phyloP scores from a whole-genome alignment of 306 rosid species.

The Cajanus cajan region DNA sequence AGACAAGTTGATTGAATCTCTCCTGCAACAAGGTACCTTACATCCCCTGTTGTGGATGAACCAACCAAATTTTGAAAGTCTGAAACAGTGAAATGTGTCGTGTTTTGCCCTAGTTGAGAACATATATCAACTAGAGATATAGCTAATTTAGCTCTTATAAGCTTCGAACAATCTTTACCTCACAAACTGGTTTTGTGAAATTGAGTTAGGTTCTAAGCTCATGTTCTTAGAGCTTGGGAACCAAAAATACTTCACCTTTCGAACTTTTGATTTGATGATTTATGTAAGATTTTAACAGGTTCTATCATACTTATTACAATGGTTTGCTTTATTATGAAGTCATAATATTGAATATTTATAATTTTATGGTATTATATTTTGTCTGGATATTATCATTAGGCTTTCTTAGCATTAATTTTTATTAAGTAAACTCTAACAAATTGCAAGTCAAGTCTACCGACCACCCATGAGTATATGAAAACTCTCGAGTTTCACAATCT shows the following conservation, averaged over 20 bases:
- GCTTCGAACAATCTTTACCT: background rate
- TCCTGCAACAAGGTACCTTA: no score
- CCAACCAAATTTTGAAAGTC: background rate
- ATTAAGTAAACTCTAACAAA: background rate
- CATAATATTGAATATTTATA: background rate
- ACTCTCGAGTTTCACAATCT: background rate
- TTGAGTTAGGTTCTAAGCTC: background rate
- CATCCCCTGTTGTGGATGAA: background rate
- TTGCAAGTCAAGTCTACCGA: background rate
- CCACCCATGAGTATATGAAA: background rate
- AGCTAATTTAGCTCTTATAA: background rate
- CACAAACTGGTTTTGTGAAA: background rate
- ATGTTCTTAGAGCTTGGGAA: background rate
- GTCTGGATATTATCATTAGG: background rate
- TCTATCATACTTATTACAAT: background rate
- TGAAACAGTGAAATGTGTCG: background rate
- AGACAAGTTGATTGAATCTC: background rate
- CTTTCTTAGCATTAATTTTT: background rate
- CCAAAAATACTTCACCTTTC: background rate
- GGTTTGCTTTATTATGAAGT: background rate
- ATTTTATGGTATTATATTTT: background rate
- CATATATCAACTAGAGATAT: background rate
- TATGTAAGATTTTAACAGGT: background rate
- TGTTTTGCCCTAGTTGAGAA: background rate
- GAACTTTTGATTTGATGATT: background rate